Evolutionary conservation across 768 basidiomycete species (phyloP), one percentile per base, ranked within the genome.

Genomic region (Dictyophora rubrovolvata): DNA sequence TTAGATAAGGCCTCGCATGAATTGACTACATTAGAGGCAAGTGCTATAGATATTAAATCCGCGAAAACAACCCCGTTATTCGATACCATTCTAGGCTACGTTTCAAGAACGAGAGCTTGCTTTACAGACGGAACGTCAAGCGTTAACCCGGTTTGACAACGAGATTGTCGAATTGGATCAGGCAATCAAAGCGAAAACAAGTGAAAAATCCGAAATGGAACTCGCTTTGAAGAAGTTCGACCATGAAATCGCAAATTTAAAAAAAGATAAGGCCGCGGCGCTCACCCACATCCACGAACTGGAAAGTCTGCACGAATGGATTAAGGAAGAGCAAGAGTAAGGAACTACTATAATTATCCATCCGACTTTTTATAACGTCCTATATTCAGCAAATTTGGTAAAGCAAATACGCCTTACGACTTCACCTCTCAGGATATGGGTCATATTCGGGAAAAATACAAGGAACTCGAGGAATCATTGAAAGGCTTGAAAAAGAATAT

Each of bases 401-500:
- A 90, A 68, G 67, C 77, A 12, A 87, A 87, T 5, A 82, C 87
- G 7, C 82, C 80, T 11, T 99, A 92, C 68, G 87, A 96, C 68
- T 97, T 96, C 68, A 67, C 70, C 2, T 73, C 76, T 1, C 73
- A 81, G 56, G 82, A 96, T 66, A 79, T 93, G 18, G 70, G 56
- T 1, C 72, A 75, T 53, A 72, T 89, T 62, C 74, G 78, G 50
- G 75, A 81, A 47, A 86, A 85, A 67, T 86, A 85, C 22, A 73
- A 76, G 8, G 88, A 92, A 65, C 77, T 98, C 11, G 85, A 90
- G 63, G 75, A 80, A 18, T 76, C 83, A 50, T 91, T 91, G 68
- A 86, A 86, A 65, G 84, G 85, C 20, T 85, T 92, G 84, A 94
- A 93, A 75, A 92, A 93, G 75, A 96, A 94, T 70, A 79, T 98